These are phyloP conservation scores for Termitomyces sp. DNA, from an alignment of 768 basidiomycete genomes.

Conservation along the genomic window DNA sequence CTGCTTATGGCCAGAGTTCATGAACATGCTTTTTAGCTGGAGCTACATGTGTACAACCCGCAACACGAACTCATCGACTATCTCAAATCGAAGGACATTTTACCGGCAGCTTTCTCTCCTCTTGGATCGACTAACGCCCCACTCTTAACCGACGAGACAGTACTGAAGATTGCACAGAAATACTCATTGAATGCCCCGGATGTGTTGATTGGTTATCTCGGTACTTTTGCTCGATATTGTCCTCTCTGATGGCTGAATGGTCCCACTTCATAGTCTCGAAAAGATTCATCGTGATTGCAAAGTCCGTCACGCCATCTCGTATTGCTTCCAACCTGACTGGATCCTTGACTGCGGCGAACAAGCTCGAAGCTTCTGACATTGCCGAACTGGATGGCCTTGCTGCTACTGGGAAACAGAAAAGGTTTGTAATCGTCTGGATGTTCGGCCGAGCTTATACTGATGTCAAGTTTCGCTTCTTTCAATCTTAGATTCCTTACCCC, in stretches of 20 bases:
- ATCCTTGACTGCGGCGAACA: slow-evolving; percentile 40
- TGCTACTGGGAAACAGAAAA: slow-evolving; percentile 61
- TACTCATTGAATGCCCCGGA: slow-evolving; percentile 52
- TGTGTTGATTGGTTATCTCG: slow-evolving; percentile 59
- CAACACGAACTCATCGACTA: slow-evolving; percentile 65
- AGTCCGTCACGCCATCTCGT: slow-evolving; percentile 70
- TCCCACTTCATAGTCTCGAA: slow-evolving; percentile 47
- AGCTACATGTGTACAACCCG: slow-evolving; percentile 72
- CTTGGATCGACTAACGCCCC: slow-evolving; percentile 69
- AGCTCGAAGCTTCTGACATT: slow-evolving; percentile 50
- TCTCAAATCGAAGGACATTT: slow-evolving; percentile 62
- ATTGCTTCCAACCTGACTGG: slow-evolving; percentile 60
- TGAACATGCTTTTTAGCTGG: slow-evolving; percentile 41
- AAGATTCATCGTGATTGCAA: slow-evolving; percentile 65
- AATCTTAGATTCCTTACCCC: slow-evolving; percentile 54
- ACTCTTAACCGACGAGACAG: slow-evolving; percentile 59
- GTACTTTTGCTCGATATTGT: slow-evolving; percentile 31
- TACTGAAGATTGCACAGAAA: slow-evolving; percentile 56
- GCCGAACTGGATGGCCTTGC: slow-evolving; percentile 55
- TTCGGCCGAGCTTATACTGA: background rate
- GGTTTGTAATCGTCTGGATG: slow-evolving; percentile 27
- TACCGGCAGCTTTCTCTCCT: slow-evolving; percentile 79
- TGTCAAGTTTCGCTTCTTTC: background rate
- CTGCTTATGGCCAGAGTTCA: background rate
- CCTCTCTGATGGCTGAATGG: background rate